Conservation (phyloP, 129 eudicot genomes). For the Flaveria trinervia region DNA sequence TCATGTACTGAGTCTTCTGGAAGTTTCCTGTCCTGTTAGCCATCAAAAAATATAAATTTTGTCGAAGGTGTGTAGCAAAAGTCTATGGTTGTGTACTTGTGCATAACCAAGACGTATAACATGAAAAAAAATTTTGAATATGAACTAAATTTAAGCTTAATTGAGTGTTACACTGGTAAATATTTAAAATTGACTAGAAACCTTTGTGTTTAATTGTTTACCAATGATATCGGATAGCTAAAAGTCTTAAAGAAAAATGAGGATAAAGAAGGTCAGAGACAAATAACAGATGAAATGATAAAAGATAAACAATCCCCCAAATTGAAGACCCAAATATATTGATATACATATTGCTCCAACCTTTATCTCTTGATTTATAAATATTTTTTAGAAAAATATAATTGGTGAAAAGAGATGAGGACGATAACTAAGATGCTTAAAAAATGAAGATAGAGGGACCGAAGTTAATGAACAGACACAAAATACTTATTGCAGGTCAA, state of each 20-base stretch:
- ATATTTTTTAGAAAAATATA: too few relatives aligned
- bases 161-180: not conserved
- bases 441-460: not conserved
- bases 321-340: not conserved
- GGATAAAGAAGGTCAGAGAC: too few relatives aligned
- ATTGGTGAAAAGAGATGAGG: too few relatives aligned
- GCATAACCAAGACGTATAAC: not conserved
- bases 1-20: constrained; percentile 97
- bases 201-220: not conserved
- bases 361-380: too few relatives aligned
- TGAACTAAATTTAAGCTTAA: not conserved
- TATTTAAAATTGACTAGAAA: not conserved
- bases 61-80: constrained; percentile 13
- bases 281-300: too few relatives aligned
- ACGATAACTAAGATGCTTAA: too few relatives aligned
- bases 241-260: not conserved
- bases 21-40: constrained; percentile 76
- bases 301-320: not conserved
- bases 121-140: not conserved
- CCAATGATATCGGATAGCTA: not conserved
- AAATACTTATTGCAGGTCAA: not conserved
- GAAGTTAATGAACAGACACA: not conserved
- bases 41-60: constrained; percentile 1
- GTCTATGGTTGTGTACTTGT: not conserved
- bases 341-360: not conserved